Percentiles rank a stretch among this genome's conserved stretches.
These are phyloP conservation scores for Heimioporus punctisporus DNA, from an alignment of 1,284 basidiomycete species.

Conservation along the genomic window DNA sequence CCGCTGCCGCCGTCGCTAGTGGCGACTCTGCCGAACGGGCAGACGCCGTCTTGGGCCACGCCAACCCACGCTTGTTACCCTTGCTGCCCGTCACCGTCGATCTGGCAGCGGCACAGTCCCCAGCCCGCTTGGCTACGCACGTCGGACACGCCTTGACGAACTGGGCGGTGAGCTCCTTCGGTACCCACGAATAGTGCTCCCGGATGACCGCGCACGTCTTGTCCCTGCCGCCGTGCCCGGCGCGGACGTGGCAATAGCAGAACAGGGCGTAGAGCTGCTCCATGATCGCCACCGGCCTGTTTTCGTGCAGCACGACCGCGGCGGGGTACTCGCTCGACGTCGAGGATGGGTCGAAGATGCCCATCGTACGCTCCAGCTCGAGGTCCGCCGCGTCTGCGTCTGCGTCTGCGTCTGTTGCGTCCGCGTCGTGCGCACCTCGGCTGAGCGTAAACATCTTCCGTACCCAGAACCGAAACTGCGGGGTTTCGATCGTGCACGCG, in stretches of 20 bases:
- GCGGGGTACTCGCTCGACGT: neutral
- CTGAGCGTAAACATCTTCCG: constrained; percentile 74
- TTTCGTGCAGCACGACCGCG: constrained; percentile 62
- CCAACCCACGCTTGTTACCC: too few species aligned
- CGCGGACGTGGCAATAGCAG: constrained; percentile 66
- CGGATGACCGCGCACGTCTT: constrained; percentile 65
- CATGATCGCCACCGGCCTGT: constrained; percentile 69
- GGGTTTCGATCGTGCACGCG: constrained; percentile 44
- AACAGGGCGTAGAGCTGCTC: constrained; percentile 79
- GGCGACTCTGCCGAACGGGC: too few species aligned
- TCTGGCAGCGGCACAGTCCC: too few species aligned
- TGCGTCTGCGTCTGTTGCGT: constrained; percentile 10
- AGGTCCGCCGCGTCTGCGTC: constrained; percentile 12
- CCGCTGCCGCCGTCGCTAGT: neutral
- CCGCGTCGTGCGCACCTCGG: too few species aligned
- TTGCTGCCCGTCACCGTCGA: too few species aligned
- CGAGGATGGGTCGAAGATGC: too few species aligned
- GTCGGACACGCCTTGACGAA: constrained; percentile 80
- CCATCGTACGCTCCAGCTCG: constrained; percentile 22
- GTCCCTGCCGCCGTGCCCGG: constrained; percentile 77
- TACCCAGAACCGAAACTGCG: constrained; percentile 81
- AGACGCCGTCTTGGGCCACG: too few species aligned
- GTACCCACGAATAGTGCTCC: constrained; percentile 76
- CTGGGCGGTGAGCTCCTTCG: constrained; percentile 75
- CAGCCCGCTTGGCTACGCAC: constrained; percentile 49